Conservation (phyloP, 208 protist genomes). For the Crithidia thermophila region DNA sequence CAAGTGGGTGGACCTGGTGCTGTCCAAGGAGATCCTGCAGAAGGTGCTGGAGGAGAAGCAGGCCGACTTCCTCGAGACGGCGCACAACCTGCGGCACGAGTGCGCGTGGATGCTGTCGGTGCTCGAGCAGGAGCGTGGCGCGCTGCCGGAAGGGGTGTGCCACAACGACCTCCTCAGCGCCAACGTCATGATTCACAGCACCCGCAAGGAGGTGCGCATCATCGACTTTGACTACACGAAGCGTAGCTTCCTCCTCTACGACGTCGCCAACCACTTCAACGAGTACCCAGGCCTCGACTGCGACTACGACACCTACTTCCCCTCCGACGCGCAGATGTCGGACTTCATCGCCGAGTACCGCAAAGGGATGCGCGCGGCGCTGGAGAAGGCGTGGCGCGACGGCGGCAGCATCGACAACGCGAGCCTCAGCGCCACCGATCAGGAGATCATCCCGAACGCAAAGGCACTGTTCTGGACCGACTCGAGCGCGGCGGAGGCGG, state of each 20-base stretch:
- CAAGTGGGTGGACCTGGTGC: conserved; percentile 64
- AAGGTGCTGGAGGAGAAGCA: conserved; percentile 65
- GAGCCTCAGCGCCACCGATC: conserved; percentile 3
- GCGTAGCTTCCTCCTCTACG: conserved; percentile 87
- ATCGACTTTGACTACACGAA: conserved; percentile 95
- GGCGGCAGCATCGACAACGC: not conserved
- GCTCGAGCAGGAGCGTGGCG: conserved; percentile 29
- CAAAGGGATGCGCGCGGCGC: conserved; percentile 53
- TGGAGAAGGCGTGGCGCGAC: conserved; percentile 32
- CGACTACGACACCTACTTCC: conserved; percentile 85
- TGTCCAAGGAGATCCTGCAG: conserved; percentile 49
- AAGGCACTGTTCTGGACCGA: conserved; percentile 52
- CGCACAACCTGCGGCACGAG: conserved; percentile 43
- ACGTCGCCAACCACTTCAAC: conserved; percentile 94
- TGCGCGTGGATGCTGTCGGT: conserved; percentile 48
- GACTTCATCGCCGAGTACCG: conserved; percentile 81
- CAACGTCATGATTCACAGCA: conserved; percentile 86
- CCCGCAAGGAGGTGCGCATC: conserved; percentile 59
- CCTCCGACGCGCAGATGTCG: conserved; percentile 67
- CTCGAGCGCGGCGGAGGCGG: conserved; percentile 35
- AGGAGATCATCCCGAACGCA: conserved; percentile 53
- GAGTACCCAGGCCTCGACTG: conserved; percentile 92
- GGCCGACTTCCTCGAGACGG: conserved; percentile 42
- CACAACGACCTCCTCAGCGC: conserved; percentile 93
- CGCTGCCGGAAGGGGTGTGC: conserved; percentile 74